Evolutionary conservation across 768 basidiomycete genomes (phyloP).

Genomic region (Leccinum barrowsii): DNA sequence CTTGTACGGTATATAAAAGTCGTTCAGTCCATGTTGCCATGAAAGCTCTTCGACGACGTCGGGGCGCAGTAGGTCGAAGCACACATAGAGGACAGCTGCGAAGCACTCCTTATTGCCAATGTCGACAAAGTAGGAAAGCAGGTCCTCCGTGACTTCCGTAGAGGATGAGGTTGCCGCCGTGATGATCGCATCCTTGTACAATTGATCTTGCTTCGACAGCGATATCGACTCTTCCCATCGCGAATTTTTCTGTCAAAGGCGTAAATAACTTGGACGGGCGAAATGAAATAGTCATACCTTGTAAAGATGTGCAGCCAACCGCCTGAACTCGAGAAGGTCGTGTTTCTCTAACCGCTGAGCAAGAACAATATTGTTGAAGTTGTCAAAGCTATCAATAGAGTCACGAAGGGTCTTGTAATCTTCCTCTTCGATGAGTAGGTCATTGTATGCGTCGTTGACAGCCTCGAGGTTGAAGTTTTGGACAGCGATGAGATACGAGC

Average conservation of each 20-base stretch:
- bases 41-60: conserved; percentile 93
- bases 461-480: conserved; percentile 95
- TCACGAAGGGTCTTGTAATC: conserved; percentile 97
- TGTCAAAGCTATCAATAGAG: conserved; percentile 97
- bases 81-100: conserved; percentile 82
- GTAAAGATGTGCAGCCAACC: conserved; percentile 93
- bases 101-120: conserved; percentile 99
- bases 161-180: conserved; percentile 83
- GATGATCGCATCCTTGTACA: conserved; percentile 95
- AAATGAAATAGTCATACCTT: conserved; percentile 51
- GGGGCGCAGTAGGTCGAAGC: conserved; percentile 92
- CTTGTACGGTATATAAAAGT: conserved; percentile 97
- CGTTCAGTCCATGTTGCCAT: conserved; percentile 94
- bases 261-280: neutral
- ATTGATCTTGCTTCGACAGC: conserved; percentile 91
- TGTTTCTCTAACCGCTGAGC: conserved; percentile 86
- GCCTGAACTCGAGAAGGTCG: conserved; percentile 89
- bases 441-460: conserved; percentile 97
- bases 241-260: conserved; percentile 71
- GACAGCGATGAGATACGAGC: conserved; percentile 94
- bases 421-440: conserved; percentile 97
- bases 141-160: conserved; percentile 91
- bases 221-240: conserved; percentile 97
- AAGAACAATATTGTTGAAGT: conserved; percentile 89
- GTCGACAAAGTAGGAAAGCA: conserved; percentile 94